Evolutionary conservation across 371 early-diverging fungal genomes (phyloP), one percentile per base, ranked within the genome.

Genomic region (Mortierella sp.): DNA sequence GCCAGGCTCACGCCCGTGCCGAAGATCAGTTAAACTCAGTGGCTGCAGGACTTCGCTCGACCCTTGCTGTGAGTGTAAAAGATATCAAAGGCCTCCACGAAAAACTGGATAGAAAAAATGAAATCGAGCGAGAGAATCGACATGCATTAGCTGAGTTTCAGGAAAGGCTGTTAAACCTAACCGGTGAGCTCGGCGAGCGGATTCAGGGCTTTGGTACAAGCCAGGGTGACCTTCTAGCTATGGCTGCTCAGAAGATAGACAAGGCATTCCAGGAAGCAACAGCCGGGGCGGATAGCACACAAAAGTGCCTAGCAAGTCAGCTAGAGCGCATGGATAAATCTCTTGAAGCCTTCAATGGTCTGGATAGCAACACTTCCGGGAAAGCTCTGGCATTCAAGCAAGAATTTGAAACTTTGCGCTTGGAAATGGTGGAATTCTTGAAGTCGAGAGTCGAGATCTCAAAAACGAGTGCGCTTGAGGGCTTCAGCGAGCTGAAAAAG

Each of bases 11-110:
- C 69, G 84, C 85, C 11, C 75, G 77, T 21, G 87, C 89, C 4
- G 90, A 88, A 60, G 71, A 77, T 32, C 67, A 80, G 32, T 70
- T 90, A 10, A 78, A 90, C 65, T 45, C 78, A 0, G 64, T 90
- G 3, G 88, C 89, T 0, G 66, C 82, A 36, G 85, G 81, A 0
- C 72, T 90, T 24, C 86, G 85, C 2, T 45, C 65, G 3, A 85
- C 87, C 4, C 65, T 90, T 50, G 57, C 77, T 28, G 69, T 77
- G 10, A 88, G 86, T 55, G 83, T 88, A 40, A 77, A 77, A 40
- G 90, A 91, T 63, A 83, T 86, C 53, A 70, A 85, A 19, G 85
- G 87, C 10, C 76, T 91, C 21, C 87, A 88, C 59, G 78, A 85
- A 4, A 88, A 90, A 36, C 64, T 83, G 68, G 80, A 80, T 11